These are phyloP conservation scores for Peltaster fructicola DNA, from an alignment of 2,329 filamentous ascomycete genomes.

Conservation along the genomic window DNA sequence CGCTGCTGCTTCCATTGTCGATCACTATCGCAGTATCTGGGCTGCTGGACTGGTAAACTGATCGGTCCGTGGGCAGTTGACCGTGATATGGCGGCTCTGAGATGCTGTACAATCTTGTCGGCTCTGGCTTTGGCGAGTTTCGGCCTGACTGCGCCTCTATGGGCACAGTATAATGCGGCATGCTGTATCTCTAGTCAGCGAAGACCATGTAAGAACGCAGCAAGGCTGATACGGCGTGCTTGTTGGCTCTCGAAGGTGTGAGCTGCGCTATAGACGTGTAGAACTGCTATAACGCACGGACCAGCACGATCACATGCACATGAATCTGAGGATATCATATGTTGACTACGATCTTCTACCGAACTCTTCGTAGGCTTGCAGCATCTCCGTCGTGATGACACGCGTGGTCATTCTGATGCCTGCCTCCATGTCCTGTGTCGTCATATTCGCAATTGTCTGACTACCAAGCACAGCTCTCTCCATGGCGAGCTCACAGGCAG, in stretches of 20 bases:
- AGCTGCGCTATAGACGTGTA: no score
- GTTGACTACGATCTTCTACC: constrained; percentile 3
- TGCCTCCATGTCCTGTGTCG: constrained; percentile 25
- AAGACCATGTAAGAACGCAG: no score
- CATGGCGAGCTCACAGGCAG: constrained; percentile 21
- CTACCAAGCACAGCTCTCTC: constrained; percentile 23
- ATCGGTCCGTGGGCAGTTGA: constrained; percentile 38
- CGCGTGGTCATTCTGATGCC: constrained; percentile 29
- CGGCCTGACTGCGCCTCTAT: constrained; percentile 12
- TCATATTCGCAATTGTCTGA: constrained; percentile 20
- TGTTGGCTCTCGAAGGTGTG: no score
- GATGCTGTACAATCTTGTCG: constrained; percentile 33
- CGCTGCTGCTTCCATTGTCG: constrained; percentile 83
- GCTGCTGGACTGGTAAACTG: constrained; percentile 53
- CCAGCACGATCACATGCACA: no score
- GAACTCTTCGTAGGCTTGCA: constrained; percentile 39
- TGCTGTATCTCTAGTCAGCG: no score
- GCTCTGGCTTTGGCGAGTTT: constrained; percentile 35
- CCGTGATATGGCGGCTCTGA: constrained; percentile 45
- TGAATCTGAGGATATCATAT: no score
- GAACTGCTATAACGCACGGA: no score
- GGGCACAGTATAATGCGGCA: constrained; percentile 20
- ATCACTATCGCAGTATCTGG: constrained; percentile 68
- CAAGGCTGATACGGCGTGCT: no score
- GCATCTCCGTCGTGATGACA: constrained; percentile 42